Base-by-base conservation (phyloP, 2,329 filamentous ascomycete genomes). In the Xylaria multiplex region DNA sequence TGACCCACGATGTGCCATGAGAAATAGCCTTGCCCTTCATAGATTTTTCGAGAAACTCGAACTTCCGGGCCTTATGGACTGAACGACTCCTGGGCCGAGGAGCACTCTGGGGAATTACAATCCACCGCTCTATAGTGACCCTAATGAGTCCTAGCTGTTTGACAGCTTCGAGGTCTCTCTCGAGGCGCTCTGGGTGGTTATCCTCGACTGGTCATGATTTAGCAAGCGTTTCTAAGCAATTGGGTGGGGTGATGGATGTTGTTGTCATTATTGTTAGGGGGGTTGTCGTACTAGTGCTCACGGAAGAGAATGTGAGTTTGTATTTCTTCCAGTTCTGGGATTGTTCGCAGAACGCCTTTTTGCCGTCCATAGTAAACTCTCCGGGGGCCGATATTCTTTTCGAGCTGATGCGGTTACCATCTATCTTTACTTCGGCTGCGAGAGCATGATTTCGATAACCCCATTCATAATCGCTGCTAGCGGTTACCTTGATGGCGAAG, bases 21-120 rank as follows among this genome's bases (percentile, higher is more conserved):
- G 76, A 77, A 19, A 79, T 66, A 1, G 74, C 72, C 55, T 70
- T 72, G 13, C 77, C 77, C 50, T 79, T 78, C 13, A 78, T 68
- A 0, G 74, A 69, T 65, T 79, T 74, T 60, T 77, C 77, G 1
- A 74, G 61, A 0, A 79, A 59, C 52, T 76, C 71, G 7, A 62
- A 45, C 27, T 60, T 57, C 35, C 24, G 35, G 22, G 7, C 9
- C 13, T 37, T 19, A 32, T 50, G 56, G 40, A 14, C 35, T 8
- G n/a, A 11, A 52, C 11, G n/a, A 27, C 27, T 22, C 7, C 6
- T 5, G 14, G 7, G 1, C 8, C 1, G 8, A 37, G 8, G 19
- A 53, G 14, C 50, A 5, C 0, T 58, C 3, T 0, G 30, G 16
- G 48, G 49, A 8, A 11, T 1, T 7, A 32, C 5, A 9, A 66